phyloP scores from a whole-genome alignment of 208 protist species.

The Angomonas ambiguus region DNA sequence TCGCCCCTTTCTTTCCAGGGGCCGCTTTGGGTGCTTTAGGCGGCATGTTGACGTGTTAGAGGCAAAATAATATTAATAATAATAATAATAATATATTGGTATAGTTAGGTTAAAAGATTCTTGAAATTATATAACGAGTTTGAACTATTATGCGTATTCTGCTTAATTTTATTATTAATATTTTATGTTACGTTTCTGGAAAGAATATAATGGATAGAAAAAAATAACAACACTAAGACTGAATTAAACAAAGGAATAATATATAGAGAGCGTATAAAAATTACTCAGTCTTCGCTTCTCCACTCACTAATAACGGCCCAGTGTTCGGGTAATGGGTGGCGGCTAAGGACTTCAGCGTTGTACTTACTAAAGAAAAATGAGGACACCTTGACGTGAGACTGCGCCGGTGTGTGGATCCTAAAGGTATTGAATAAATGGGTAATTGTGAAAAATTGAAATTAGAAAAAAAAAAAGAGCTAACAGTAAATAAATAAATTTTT shows the following conservation, averaged over 20 bases:
- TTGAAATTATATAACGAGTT: too few relatives aligned
- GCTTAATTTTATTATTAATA: not conserved
- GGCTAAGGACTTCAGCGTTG: not conserved
- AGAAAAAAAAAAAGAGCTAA: constrained; percentile 13
- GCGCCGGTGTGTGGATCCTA: too few relatives aligned
- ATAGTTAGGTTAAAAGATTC: too few relatives aligned
- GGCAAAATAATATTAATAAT: not conserved
- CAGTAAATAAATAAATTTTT: not conserved
- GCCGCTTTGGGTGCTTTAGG: constrained; percentile 73
- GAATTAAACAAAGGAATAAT: too few relatives aligned
- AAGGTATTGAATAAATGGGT: too few relatives aligned
- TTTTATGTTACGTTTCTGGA: not conserved
- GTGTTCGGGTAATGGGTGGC: too few relatives aligned
- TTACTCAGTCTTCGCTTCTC: too few relatives aligned
- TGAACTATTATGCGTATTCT: too few relatives aligned
- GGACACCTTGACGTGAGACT: too few relatives aligned
- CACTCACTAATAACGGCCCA: too few relatives aligned
- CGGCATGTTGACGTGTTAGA: constrained; percentile 46
- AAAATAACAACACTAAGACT: too few relatives aligned
- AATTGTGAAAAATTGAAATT: not conserved
- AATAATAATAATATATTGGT: not conserved
- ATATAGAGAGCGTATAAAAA: not conserved
- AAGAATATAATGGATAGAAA: not conserved
- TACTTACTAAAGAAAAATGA: constrained; percentile 3
- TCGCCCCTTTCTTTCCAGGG: constrained; percentile 72